phyloP scores from a whole-genome alignment of 2,329 filamentous ascomycete species.

The Neonectria punicea region DNA sequence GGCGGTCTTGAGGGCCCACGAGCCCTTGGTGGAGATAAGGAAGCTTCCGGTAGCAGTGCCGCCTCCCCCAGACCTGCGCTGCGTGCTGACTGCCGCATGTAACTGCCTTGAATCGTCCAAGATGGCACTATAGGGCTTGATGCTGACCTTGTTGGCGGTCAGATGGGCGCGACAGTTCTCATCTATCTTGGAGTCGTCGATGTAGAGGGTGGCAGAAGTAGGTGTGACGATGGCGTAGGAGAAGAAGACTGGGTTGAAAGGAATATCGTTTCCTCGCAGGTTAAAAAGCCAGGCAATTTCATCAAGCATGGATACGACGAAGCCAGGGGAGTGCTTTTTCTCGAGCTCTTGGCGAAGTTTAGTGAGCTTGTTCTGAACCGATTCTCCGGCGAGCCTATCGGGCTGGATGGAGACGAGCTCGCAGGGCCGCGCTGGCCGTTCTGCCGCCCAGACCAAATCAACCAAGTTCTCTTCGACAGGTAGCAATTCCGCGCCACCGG shows the following conservation, averaged over 20 bases:
- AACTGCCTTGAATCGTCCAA: constrained; percentile 81
- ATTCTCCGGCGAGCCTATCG: constrained; percentile 82
- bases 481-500: constrained; percentile 79
- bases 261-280: constrained; percentile 91
- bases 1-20: constrained; percentile 90
- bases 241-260: constrained; percentile 98
- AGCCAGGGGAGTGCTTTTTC: constrained; percentile 87
- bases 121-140: constrained; percentile 86
- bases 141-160: constrained; percentile 71
- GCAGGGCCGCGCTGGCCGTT: constrained; percentile 78
- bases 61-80: constrained; percentile 47
- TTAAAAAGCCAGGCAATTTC: constrained; percentile 99
- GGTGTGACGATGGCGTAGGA: constrained; percentile 92
- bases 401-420: constrained; percentile 80
- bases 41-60: constrained; percentile 69
- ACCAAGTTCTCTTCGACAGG: constrained; percentile 85
- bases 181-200: constrained; percentile 82
- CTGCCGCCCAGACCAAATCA: constrained; percentile 86
- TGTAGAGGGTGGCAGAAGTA: constrained; percentile 80
- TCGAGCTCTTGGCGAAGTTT: constrained; percentile 91
- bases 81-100: constrained; percentile 51
- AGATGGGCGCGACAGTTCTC: constrained; percentile 77
- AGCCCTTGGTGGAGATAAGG: constrained; percentile 86
- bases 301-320: constrained; percentile 94
- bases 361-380: constrained; percentile 82